Base-by-base conservation (phyloP, 164 flowering plant genomes). In the Chimonanthus salicifolius region DNA sequence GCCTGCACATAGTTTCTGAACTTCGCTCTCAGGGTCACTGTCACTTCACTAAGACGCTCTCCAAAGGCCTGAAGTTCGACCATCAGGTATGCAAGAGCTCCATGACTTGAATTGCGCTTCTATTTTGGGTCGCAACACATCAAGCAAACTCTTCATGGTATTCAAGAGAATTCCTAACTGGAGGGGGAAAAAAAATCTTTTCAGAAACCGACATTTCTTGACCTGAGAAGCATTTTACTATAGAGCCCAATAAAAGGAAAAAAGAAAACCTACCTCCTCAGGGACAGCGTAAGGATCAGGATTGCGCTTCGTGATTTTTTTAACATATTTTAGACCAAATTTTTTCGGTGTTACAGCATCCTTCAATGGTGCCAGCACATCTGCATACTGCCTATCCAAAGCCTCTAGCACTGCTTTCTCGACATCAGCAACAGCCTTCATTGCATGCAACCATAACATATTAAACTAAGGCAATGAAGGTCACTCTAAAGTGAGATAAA, bases 121-220 rank as follows among this genome's bases (percentile, higher is more conserved):
- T 72, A 94, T 85, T 79, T 79, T 89, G 47, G 99, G 99, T 5
- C 89, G 89, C 49, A 96, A 82, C 70, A 85, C 83, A 82, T 96
- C 98, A 49, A 96, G 87, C 90, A 89, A 85, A 80, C 97, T 88
- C 82, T 92, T 96, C 92, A 96, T 80, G 49, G 98, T 92, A 79
- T 96, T 96, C 79, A 93, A 74, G 46, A 93, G 80, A 72, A 92
- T 80, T 64, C 98, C 99, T 64, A 96, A 83, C 99, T 96, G 87
- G 72, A 79, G 71, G 68, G 68, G 33, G 77, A 72, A 75, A 72
- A 72, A 11, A 71, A 76, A 46, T 33, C 33, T 3, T 66, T 66
- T 66, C 47, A 33, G 47, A 66, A 10, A 7, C 68, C 1, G 15
- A 44, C 6, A 66, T 9, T 8, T 45, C n/a, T 66, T 4, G 45